Percentiles rank a stretch among this genome's conserved stretches.
These are phyloP conservation scores for Zygosaccharomyces sapae DNA, from an alignment of 1,139 yeast species.

Conservation along the genomic window DNA sequence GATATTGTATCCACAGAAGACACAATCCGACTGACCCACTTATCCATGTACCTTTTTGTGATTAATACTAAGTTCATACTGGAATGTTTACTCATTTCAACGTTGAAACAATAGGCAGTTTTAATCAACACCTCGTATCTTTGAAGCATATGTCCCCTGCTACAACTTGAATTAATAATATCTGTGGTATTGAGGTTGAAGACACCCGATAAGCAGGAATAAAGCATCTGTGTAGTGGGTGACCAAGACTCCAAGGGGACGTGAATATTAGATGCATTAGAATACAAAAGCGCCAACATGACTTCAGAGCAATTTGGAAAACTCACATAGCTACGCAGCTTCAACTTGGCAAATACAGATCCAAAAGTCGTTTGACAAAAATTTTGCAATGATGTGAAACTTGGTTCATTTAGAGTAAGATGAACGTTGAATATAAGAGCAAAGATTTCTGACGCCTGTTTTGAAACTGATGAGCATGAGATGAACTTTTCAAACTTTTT, in stretches of 20 bases:
- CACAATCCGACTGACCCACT: conserved; percentile 30
- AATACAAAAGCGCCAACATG: conserved; percentile 24
- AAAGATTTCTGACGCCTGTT: conserved; percentile 15
- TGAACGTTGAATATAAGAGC: conserved; percentile 23
- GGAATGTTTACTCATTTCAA: conserved; percentile 34
- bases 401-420: conserved; percentile 11
- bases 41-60: conserved; percentile 26
- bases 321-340: conserved; percentile 3
- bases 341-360: conserved; percentile 15
- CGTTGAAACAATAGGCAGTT: conserved; percentile 34
- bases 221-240: conserved; percentile 19
- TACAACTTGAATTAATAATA: conserved; percentile 20
- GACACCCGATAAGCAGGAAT: conserved; percentile 28
- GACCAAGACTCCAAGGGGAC: conserved; percentile 17
- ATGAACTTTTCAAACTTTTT: conserved; percentile 27
- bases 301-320: conserved; percentile 21
- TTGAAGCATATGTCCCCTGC: conserved; percentile 24
- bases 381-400: conserved; percentile 17
- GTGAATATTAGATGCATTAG: conserved; percentile 16
- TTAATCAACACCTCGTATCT: conserved; percentile 34
- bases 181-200: conserved; percentile 15
- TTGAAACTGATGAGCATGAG: conserved; percentile 13
- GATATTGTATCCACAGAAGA: conserved; percentile 18
- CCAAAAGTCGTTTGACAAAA: conserved; percentile 18
- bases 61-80: conserved; percentile 31